Conservation (phyloP, 345 rosid species). For the Leavenworthia alabamica region DNA sequence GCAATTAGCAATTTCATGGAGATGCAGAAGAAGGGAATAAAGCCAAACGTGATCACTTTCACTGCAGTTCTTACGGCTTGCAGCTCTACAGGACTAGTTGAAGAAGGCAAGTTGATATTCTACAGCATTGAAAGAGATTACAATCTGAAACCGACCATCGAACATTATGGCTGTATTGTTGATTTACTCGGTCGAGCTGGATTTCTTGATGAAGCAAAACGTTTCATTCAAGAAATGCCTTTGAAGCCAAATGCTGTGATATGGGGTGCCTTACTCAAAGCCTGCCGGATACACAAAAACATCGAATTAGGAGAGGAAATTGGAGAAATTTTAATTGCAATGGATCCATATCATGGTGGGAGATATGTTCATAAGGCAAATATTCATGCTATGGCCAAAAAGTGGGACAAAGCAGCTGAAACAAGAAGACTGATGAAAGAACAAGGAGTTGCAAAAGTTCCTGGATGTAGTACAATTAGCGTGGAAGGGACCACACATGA, state of each 20-base stretch:
- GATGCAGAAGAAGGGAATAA: slow-evolving; percentile 52
- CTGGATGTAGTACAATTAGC: slow-evolving; percentile 56
- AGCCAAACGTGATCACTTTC: slow-evolving; percentile 58
- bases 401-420: slow-evolving; percentile 57
- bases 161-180: slow-evolving; percentile 81
- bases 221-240: slow-evolving; percentile 50
- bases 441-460: slow-evolving; percentile 44
- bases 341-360: slow-evolving; percentile 53
- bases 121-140: slow-evolving; percentile 41
- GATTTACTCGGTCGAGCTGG: slow-evolving; percentile 77
- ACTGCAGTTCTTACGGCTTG: slow-evolving; percentile 70
- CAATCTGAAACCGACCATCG: slow-evolving; percentile 46
- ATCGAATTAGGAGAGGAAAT: slow-evolving; percentile 48
- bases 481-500: slow-evolving; percentile 47
- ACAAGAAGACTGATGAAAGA: slow-evolving; percentile 50
- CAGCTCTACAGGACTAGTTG: slow-evolving; percentile 55
- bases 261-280: slow-evolving; percentile 64
- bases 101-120: slow-evolving; percentile 49
- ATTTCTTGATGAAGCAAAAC: slow-evolving; percentile 44
- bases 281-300: slow-evolving; percentile 49
- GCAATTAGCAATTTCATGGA: slow-evolving; percentile 44
- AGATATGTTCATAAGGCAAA: slow-evolving; percentile 53
- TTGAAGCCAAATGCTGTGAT: slow-evolving; percentile 51
- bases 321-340: slow-evolving; percentile 42
- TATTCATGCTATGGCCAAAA: slow-evolving; percentile 42